These are phyloP conservation scores for Pseudogymnoascus sp. DNA, from an alignment of 2,329 filamentous ascomycete genomes.

Conservation along the genomic window DNA sequence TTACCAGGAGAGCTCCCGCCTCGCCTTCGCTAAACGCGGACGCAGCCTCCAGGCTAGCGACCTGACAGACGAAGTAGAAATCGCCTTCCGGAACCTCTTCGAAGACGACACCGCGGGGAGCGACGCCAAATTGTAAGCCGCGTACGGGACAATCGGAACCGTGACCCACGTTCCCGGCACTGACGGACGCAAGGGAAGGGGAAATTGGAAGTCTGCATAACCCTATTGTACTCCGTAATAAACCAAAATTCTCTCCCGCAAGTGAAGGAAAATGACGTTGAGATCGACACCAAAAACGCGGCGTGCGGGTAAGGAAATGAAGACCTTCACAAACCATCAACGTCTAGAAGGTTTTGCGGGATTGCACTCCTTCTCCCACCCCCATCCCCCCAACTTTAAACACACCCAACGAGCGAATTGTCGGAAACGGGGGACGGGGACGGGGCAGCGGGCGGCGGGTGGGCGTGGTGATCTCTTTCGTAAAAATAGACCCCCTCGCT, in stretches of 20 bases:
- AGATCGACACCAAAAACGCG: too few species aligned
- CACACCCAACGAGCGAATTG: not conserved
- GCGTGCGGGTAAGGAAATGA: not conserved
- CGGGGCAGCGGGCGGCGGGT: not conserved
- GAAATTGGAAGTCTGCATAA: not conserved
- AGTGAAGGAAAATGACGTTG: not conserved
- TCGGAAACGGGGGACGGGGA: not conserved
- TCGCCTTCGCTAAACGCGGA: constrained; percentile 79
- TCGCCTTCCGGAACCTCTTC: constrained; percentile 69
- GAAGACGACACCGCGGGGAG: constrained; percentile 34
- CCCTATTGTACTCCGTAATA: not conserved
- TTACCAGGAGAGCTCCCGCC: constrained; percentile 65
- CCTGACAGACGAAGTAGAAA: constrained; percentile 79
- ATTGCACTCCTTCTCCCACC: not conserved
- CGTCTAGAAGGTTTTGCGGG: not conserved
- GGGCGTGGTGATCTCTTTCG: not conserved
- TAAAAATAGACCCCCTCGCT: not conserved
- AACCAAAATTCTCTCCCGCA: not conserved
- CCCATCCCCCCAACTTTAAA: not conserved
- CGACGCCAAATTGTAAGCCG: not conserved
- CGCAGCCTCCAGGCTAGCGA: constrained; percentile 83
- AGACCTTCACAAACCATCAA: not conserved
- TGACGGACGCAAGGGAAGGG: not conserved
- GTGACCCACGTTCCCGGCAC: not conserved
- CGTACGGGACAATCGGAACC: not conserved